Percentiles rank a stretch among this genome's conserved stretches.
These are phyloP conservation scores for Corrigiola litoralis DNA, from an alignment of 179 eudicot species.

Conservation along the genomic window DNA sequence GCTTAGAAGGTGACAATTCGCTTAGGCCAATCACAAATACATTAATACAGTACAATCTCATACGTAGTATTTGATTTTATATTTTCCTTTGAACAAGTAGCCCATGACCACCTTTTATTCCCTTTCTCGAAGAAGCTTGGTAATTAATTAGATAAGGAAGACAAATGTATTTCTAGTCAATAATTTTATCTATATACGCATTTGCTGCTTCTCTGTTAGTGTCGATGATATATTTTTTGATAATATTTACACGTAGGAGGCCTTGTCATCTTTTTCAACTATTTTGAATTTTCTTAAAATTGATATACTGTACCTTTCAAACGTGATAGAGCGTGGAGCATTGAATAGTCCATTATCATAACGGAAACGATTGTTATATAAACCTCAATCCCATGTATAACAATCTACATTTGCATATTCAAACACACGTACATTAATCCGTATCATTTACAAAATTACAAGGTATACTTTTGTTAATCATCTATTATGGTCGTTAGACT, in stretches of 20 bases:
- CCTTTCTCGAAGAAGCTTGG: no score
- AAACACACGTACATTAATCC: neutral
- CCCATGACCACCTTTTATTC: no score
- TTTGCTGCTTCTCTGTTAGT: neutral
- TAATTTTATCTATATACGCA: neutral
- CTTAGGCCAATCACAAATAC: no score
- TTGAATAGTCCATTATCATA: neutral
- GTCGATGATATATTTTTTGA: neutral
- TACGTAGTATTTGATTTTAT: no score
- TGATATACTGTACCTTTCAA: no score
- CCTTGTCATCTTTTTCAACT: no score
- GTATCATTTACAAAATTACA: neutral
- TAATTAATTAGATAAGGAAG: neutral
- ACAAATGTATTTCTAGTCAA: neutral
- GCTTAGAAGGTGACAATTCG: no score
- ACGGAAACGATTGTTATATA: neutral
- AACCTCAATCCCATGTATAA: neutral
- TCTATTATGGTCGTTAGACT: no score
- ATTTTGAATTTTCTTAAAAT: neutral
- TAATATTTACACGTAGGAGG: neutral
- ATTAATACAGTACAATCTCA: no score
- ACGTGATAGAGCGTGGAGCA: no score
- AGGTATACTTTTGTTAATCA: no score
- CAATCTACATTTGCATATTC: neutral
- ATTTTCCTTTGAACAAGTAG: no score